Evolutionary conservation across 1,284 basidiomycete species (phyloP).

Genomic region (Vanrija sp.): DNA sequence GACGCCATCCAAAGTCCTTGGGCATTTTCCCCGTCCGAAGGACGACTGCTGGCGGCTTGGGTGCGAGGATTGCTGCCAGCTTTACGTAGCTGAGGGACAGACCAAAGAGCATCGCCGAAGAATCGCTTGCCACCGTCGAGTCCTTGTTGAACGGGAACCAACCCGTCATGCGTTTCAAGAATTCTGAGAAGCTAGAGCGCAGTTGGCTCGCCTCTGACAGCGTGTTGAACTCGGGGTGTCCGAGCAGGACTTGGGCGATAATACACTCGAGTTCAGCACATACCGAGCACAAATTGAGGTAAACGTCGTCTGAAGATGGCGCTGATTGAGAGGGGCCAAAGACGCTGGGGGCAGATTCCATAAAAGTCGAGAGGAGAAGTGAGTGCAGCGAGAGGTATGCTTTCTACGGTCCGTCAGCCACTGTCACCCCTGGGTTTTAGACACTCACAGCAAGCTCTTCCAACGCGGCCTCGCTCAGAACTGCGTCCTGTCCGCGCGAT

Average conservation of each 20-base stretch:
- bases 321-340: constrained; percentile 57
- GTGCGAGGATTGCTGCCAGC: constrained; percentile 32
- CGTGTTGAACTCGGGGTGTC: neutral
- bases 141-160: constrained; percentile 71
- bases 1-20: constrained; percentile 18
- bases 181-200: constrained; percentile 27
- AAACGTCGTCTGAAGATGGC: constrained; percentile 37
- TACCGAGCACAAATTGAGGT: constrained; percentile 62
- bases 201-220: constrained; percentile 14
- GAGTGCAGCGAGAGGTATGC: constrained; percentile 61
- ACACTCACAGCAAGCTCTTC: constrained; percentile 25
- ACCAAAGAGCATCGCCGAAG: constrained; percentile 34
- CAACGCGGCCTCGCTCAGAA: constrained; percentile 12
- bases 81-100: constrained; percentile 58
- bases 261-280: constrained; percentile 61
- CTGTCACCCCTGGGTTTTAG: neutral
- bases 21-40: constrained; percentile 13
- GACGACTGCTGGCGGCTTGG: constrained; percentile 17
- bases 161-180: constrained; percentile 56
- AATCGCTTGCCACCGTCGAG: neutral
- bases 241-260: constrained; percentile 61
- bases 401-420: constrained; percentile 17
- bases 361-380: constrained; percentile 71
- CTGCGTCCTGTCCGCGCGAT: no score
- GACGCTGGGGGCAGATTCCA: constrained; percentile 76